Conservation (phyloP, 768 basidiomycete genomes). For the Gloeopeniophorella convolvens region DNA sequence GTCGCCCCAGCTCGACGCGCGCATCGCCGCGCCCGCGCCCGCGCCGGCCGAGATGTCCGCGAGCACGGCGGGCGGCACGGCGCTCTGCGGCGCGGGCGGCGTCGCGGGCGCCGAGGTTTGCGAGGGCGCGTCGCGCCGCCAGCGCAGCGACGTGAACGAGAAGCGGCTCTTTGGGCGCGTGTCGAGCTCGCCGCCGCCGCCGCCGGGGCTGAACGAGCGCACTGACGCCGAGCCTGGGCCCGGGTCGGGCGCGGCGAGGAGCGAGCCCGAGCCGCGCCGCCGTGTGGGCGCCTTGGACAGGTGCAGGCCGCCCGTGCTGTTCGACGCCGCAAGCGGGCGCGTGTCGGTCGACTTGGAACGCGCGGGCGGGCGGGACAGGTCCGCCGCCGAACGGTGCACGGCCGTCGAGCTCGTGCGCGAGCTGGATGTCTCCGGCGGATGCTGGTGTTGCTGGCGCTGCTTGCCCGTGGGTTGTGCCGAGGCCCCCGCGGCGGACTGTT, state of each 20-base stretch:
- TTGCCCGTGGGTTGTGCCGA: background rate
- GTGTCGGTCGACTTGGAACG: constrained; percentile 19
- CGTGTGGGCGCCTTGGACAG: background rate
- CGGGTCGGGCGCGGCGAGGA: background rate
- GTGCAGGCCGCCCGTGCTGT: background rate
- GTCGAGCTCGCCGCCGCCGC: background rate
- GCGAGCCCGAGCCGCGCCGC: constrained; percentile 16
- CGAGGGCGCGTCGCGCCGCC: constrained; percentile 9
- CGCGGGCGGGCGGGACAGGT: constrained; percentile 7
- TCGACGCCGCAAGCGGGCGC: background rate
- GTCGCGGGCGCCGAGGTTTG: constrained; percentile 4
- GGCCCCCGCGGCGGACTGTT: too few relatives aligned
- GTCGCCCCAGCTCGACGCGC: constrained; percentile 22
- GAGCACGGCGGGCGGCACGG: background rate
- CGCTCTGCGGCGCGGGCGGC: constrained; percentile 5
- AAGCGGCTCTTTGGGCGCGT: constrained; percentile 19
- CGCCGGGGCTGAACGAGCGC: constrained; percentile 12
- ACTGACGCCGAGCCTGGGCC: background rate
- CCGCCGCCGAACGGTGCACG: background rate
- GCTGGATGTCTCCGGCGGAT: background rate
- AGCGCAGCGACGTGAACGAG: constrained; percentile 18
- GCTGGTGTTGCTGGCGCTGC: background rate
- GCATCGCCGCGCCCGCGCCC: constrained; percentile 4
- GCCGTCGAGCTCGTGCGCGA: background rate
- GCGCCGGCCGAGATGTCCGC: background rate